These are phyloP conservation scores for Chalciporus sphaerocephalus DNA, from an alignment of 768 basidiomycete genomes.

Conservation along the genomic window DNA sequence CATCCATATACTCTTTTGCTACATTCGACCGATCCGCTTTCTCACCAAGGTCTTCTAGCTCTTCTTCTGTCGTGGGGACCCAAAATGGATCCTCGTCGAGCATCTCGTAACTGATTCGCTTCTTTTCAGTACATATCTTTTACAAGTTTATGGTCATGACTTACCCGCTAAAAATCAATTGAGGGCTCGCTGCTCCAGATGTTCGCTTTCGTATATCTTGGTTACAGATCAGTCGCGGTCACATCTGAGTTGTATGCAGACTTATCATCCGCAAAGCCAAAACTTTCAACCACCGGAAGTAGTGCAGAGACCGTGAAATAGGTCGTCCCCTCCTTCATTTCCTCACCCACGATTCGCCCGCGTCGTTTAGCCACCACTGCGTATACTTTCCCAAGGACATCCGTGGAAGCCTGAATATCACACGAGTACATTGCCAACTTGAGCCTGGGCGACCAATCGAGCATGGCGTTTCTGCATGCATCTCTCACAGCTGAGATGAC, in stretches of 20 bases:
- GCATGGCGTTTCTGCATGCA: constrained; percentile 79
- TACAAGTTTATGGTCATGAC: constrained; percentile 22
- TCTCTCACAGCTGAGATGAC: constrained; percentile 87
- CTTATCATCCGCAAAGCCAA: constrained; percentile 94
- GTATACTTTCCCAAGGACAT: constrained; percentile 96
- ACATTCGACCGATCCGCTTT: constrained; percentile 91
- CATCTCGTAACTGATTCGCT: constrained; percentile 70
- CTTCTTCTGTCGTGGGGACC: constrained; percentile 96
- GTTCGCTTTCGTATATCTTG: constrained; percentile 93
- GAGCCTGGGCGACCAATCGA: constrained; percentile 97
- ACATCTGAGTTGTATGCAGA: background rate
- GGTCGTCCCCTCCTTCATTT: constrained; percentile 96
- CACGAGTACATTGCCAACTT: constrained; percentile 99
- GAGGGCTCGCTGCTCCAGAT: constrained; percentile 95
- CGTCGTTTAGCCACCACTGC: constrained; percentile 89
- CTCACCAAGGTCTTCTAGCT: constrained; percentile 93
- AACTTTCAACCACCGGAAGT: constrained; percentile 94
- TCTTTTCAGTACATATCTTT: constrained; percentile 14
- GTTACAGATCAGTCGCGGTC: constrained; percentile 4
- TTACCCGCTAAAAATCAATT: constrained; percentile 93
- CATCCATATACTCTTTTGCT: constrained; percentile 91
- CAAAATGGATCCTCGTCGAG: constrained; percentile 95
- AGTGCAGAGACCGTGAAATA: constrained; percentile 91
- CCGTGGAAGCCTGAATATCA: constrained; percentile 96
- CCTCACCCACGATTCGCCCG: constrained; percentile 91